Percentiles rank a stretch among this genome's conserved stretches.
Evolutionary conservation across 139 green algal genomes (phyloP).

Genomic region (Mesotaenium endlicherianum): DNA sequence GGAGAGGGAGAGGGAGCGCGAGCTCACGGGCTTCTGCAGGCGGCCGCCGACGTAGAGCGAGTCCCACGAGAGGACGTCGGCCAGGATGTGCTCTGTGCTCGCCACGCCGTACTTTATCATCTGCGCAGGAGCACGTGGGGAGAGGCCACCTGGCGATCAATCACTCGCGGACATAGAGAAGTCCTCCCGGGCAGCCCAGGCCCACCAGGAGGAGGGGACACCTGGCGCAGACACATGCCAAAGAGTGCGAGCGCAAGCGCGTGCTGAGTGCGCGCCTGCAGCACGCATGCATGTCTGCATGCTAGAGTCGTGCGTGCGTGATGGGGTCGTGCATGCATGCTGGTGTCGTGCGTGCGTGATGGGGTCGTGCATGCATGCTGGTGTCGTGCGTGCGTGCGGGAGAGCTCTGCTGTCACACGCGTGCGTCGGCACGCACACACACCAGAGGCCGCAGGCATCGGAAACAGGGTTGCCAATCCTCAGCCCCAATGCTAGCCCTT

Average conservation of each 20-base stretch:
- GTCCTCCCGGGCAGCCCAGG: neutral
- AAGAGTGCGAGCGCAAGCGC: neutral
- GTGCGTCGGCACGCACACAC: too few relatives aligned
- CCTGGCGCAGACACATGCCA: too few relatives aligned
- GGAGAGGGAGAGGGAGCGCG: neutral
- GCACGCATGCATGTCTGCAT: neutral
- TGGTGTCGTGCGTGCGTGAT: too few relatives aligned
- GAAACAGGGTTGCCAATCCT: too few relatives aligned
- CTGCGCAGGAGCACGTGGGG: slow-evolving; percentile 32
- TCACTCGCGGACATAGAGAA: too few relatives aligned
- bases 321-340: too few relatives aligned
- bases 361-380: too few relatives aligned
- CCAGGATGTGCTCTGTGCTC: slow-evolving; percentile 48
- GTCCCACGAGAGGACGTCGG: slow-evolving; percentile 73
- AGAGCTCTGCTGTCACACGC: too few relatives aligned
- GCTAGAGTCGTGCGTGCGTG: neutral
- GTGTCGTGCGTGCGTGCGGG: too few relatives aligned
- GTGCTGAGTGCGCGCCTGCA: neutral
- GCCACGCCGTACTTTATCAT: slow-evolving; percentile 87
- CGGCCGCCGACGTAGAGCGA: slow-evolving; percentile 74
- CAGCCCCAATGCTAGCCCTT: too few relatives aligned
- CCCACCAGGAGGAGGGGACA: neutral
- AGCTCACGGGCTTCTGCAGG: slow-evolving; percentile 81
- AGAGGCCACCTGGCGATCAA: slow-evolving; percentile 5
- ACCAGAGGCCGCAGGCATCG: too few relatives aligned